Evolutionary conservation across 176 grass and related monocot species (phyloP), one percentile per base, ranked within the genome.

Genomic region (Triticum aestivum): DNA sequence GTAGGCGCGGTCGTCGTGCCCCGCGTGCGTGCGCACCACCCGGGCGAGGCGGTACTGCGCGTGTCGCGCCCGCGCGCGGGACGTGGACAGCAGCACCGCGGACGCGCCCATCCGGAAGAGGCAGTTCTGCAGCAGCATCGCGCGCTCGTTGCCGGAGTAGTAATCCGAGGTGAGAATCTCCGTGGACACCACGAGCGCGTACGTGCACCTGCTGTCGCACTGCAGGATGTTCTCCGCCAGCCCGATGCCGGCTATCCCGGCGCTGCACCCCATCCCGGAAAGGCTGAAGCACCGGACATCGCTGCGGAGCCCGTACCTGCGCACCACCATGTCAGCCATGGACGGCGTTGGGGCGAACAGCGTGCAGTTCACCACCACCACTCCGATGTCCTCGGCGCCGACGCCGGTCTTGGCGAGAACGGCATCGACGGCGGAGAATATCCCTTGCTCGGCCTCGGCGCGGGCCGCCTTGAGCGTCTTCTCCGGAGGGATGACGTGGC

Each of bases 181-280:
- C 18, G 83, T 85, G 39, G 71, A 65, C 69, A 68, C 83, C 15
- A 85, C 83, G 9, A 85, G 83, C 72, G 83, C 83, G 73, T 78
- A 78, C 49, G 0, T 27, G 5, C 17, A 8, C n/a, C 82, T 21
- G 13, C 7, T 13, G 59, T 39, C 26, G 42, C 20, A n/a, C 47
- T 38, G 80, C 65, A 82, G 20, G 65, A 56, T n/a, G 42, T 26
- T 65, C 72, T 77, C 34, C 34, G 86, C 86, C 15, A 83, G 79
- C 30, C 65, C 86, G n/a, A 88, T 14, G 86, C 24, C 80, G 32
- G 65, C 51, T 33, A 81, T 42, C 9, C 86, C 86, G 47, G 86
- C 79, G 79, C 86, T 88, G 72, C 86, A 88, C 23, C 86, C 86
- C 86, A 88, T 88, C 6, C 86, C 79, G 4, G 71, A 65, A 18